Base-by-base conservation (phyloP, 768 basidiomycete genomes). In the Suillus occidentalis region DNA sequence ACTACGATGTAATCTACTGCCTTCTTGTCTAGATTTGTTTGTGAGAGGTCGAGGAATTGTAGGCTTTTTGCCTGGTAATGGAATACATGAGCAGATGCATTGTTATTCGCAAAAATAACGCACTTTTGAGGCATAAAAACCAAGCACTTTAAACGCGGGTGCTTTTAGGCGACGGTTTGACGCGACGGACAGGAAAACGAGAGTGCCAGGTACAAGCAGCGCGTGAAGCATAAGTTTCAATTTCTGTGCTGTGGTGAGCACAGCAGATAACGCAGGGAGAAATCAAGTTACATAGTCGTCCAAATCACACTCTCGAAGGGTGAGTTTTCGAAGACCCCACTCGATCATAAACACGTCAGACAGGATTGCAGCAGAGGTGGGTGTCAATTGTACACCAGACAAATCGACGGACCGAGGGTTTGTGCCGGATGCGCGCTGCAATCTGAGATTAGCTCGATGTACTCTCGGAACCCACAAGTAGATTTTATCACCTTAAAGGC, bases 281-380 rank as follows among this genome's bases (percentile, higher is more conserved):
- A 61, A 28, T 52, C 52, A 50, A 73, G 63, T 6, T 77, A 95
- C 95, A 65, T 84, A 82, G 60, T 94, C 91, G 68, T 95, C 94
- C 25, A 99, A 76, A 69, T 95, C 88, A 71, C 95, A 98, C 73
- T 92, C 91, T 49, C 92, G 87, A 62, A 97, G 84, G 0, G 91
- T 88, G 25, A 97, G 80, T 71, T 94, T 96, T 34, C 90, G 82
- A 22, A 97, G 79, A 0, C 95, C 96, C 92, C 95, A 98, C 76
- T 98, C 94, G 64, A 97, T 89, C 9, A 88, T 87, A 67, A 99
- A 88, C 16, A 97, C 87, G 76, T 99, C 97, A 0, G 97, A 90
- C 20, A 99, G 83, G 20, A 95, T 88, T 14, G 89, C 88, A 0
- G 94, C 90, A 0, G 86, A 82, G 2, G 87, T 83, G 2, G 83